Base-by-base conservation (phyloP, 768 basidiomycete species). In the Calocera viscosa region DNA sequence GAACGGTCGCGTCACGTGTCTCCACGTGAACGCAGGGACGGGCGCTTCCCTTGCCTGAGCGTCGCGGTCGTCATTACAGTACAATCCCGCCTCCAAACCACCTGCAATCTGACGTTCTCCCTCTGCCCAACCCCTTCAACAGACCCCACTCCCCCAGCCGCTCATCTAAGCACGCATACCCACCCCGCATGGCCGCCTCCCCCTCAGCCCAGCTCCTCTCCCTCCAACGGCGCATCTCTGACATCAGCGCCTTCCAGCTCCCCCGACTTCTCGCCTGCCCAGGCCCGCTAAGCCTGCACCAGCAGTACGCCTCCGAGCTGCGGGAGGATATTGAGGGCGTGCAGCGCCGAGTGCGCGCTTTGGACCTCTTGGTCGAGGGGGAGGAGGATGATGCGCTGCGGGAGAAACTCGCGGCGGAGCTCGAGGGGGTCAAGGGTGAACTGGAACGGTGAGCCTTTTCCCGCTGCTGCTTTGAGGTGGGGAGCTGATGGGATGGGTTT, bases 281-380 rank as follows among this genome's bases (percentile, higher is more conserved):
- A 10, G 91, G 89, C 0, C 87, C 92, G 0, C 77, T 90, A 11
- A 74, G 81, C 0, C 72, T 83, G 1, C 93, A 95, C 71, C 87
- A 92, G 72, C 82, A 84, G 63, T 79, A 88, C 65, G 85, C 86
- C 0, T 84, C 84, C 2, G 91, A 92, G 72, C 75, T 94, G 67
- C 80, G 90, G 33, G 87, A 88, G 65, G 92, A 94, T 72, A 76
- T 92, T 19, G 86, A 86, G 39, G 72, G 77, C 0, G 80, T 89
- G 24, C 78, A 80, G 7, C 79, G 80, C 40, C 66, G 68, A 49
- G 69, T 72, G 67, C 74, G 91, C 90, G 79, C 80, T 43, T 75
- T 94, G 68, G 88, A 87, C 60, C 75, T 88, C 26, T 77, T 85
- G 40, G 82, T 89, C 32, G 91, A 86, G 64, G 90, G 94, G 73